Base-by-base conservation (phyloP, 768 basidiomycete genomes). In the Rhizopogon vinicolor region DNA sequence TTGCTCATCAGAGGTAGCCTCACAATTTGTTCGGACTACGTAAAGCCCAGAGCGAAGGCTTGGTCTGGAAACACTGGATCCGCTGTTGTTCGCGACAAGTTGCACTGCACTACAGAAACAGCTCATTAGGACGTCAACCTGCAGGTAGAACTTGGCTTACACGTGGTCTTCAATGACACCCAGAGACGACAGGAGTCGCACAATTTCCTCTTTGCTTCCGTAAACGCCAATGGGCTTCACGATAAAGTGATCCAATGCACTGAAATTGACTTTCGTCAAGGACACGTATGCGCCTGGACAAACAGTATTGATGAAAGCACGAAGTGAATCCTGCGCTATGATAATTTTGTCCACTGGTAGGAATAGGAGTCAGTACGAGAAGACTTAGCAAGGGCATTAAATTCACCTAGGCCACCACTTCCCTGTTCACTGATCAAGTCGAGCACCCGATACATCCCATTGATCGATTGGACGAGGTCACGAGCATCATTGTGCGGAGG, bases 341-440 rank as follows among this genome's bases (percentile, higher is more conserved):
- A 86, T 78, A 35, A 86, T 76, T 62, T 86, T 86, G 60, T 84
- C 82, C 40, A 84, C 84, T 83, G 2, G 25, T 25, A 56, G 16
- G 48, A 16, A 29, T n/a, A 49, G 8, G n/a, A 22, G 50, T 13
- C 1, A 37, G 55, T 9, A 35, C 18, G 7, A 40, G 35, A 8
- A 37, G 14, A 5, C 5, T 19, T 7, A 5, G 19, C 8, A 49
- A 22, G 19, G 19, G 35, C 5, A 16, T 19, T 58, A 40, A 42
- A 14, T 63, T 54, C 58, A 82, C 83, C 83, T 5, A 83, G 70
- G 1, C 82, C 80, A 5, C 78, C 75, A 37, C 74, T 80, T 1
- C 76, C 76, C 44, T 74, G 68, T 55, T 84, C 83, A 10, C 66
- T 74, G 57, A 83, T 77, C 12, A 84, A 68, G 50, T 84, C 82